A percentile compares a stretch with the other conserved stretches of the same genome.
phyloP scores from a whole-genome alignment of 306 rosid genomes.

The Luffa aegyptiaca region DNA sequence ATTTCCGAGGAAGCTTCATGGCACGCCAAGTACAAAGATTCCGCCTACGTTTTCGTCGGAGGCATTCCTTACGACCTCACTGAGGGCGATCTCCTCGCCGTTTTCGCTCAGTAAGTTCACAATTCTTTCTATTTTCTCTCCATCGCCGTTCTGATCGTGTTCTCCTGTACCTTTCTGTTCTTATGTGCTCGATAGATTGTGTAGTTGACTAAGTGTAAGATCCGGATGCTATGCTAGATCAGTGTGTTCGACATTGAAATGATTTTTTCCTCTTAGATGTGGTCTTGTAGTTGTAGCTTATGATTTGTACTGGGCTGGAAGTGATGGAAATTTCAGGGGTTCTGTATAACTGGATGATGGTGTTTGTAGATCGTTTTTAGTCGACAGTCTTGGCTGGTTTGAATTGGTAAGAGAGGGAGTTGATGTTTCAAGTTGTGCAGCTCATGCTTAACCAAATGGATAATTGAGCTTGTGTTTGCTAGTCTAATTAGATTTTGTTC shows the following conservation, averaged over 20 bases:
- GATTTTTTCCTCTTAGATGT: not conserved
- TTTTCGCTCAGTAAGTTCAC: conserved; percentile 64
- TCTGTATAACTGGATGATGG: not conserved
- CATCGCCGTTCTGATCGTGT: not conserved
- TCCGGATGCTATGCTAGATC: not conserved
- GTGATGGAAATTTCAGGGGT: not conserved
- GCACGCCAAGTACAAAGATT: conserved; percentile 81
- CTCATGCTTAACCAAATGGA: not conserved
- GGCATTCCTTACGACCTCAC: conserved; percentile 90
- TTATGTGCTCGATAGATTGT: not conserved
- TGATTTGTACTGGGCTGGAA: not conserved
- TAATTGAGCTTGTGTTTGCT: not conserved
- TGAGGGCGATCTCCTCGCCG: conserved; percentile 89
- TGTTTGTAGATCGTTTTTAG: not conserved
- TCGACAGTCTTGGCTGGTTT: not conserved
- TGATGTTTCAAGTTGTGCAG: not conserved
- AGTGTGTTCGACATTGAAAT: not conserved
- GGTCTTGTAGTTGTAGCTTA: not conserved
- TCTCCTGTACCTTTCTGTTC: not conserved
- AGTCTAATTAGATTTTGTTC: not conserved
- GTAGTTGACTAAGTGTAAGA: not conserved
- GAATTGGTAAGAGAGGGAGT: not conserved
- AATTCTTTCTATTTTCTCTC: not conserved
- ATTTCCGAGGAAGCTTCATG: conserved; percentile 77
- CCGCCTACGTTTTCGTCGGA: conserved; percentile 74